Conservation (phyloP, 345 rosid genomes). For the Cochlearia excelsa region DNA sequence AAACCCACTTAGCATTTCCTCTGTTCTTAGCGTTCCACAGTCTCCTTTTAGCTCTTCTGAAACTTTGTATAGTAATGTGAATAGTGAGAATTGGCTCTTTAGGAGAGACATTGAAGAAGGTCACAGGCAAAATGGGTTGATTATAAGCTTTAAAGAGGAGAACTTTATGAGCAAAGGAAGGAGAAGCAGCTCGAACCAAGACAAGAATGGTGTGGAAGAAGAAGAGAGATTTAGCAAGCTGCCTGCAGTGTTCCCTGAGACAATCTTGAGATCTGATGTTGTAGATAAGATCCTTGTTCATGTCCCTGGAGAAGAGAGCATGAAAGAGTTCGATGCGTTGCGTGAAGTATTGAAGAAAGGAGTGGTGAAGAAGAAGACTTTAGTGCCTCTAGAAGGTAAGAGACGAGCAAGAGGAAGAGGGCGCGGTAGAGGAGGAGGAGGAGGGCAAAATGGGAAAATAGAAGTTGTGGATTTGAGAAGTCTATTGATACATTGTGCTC, state of each 20-base stretch:
- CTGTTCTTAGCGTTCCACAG: conserved; percentile 39
- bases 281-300: conserved; percentile 69
- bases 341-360: conserved; percentile 59
- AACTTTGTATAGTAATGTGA: conserved; percentile 44
- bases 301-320: conserved; percentile 34
- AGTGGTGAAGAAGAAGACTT: conserved; percentile 39
- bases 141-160: conserved; percentile 40
- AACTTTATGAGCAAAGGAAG: conserved; percentile 40
- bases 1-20: conserved; percentile 23
- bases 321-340: conserved; percentile 42
- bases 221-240: conserved; percentile 76
- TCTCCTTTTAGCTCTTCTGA: conserved; percentile 52
- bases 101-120: conserved; percentile 76
- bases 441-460: conserved; percentile 48
- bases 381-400: conserved; percentile 32
- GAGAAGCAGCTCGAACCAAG: conserved; percentile 47
- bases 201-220: conserved; percentile 49
- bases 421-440: conserved; percentile 41
- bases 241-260: conserved; percentile 60
- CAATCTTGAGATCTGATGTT: conserved; percentile 54
- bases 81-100: conserved; percentile 65
- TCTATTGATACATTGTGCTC: conserved; percentile 75
- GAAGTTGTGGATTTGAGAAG: conserved; percentile 86
- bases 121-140: conserved; percentile 43
- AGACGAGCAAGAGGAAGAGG: conserved; percentile 45